phyloP scores from a whole-genome alignment of 441 rosid species.

The Gossypium schwendimanii region DNA sequence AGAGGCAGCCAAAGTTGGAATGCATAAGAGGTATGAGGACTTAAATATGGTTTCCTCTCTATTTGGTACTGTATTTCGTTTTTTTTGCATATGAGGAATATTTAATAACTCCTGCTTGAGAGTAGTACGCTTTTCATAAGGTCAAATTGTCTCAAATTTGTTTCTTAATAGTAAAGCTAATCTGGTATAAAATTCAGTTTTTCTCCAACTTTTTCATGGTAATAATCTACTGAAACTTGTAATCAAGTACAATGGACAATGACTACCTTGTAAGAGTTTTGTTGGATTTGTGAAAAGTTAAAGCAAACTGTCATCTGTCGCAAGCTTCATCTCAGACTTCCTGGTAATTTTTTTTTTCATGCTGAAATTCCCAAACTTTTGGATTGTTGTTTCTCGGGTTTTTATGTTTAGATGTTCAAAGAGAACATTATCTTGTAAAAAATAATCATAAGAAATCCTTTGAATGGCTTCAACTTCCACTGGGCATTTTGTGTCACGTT shows the following conservation, averaged over 20 bases:
- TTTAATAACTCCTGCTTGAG: not conserved
- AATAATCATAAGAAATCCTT: not conserved
- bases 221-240: not conserved
- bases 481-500: not conserved
- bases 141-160: not conserved
- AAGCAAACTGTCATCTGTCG: not conserved
- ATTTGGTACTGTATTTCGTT: not conserved
- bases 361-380: not conserved
- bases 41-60: not conserved
- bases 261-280: not conserved
- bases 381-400: not conserved
- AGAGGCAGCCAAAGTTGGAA: slow-evolving; percentile 78
- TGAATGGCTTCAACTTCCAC: not conserved
- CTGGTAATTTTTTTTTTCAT: not conserved
- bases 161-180: not conserved
- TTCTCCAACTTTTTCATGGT: not conserved
- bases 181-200: not conserved
- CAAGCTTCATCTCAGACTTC: not conserved
- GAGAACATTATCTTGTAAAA: not conserved
- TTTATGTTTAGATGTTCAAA: not conserved
- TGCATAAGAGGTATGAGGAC: slow-evolving; percentile 53
- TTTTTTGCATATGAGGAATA: not conserved
- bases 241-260: not conserved
- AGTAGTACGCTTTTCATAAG: not conserved
- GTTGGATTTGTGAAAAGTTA: not conserved